Evolutionary conservation across 495 filamentous ascomycete species (phyloP).

Genomic region (Articulospora tetracladia): DNA sequence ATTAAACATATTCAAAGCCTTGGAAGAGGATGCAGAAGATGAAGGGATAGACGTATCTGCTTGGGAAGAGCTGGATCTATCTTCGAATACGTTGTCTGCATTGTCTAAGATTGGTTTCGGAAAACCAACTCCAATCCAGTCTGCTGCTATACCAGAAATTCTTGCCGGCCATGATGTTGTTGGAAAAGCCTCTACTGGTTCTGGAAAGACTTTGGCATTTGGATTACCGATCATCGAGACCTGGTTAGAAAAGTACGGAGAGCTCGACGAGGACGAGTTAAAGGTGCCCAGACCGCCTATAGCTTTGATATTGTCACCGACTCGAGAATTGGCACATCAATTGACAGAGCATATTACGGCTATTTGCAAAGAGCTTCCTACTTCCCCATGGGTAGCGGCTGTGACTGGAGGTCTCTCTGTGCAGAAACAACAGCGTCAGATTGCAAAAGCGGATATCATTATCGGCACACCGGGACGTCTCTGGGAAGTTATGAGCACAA

Average conservation of each 20-base stretch:
- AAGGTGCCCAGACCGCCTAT: conserved; percentile 49
- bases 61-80: conserved; percentile 72
- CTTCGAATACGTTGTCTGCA: conserved; percentile 61
- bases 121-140: conserved; percentile 78
- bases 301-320: conserved; percentile 90
- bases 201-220: conserved; percentile 81
- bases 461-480: conserved; percentile 88
- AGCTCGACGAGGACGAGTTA: conserved; percentile 30
- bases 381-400: conserved; percentile 66
- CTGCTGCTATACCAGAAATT: conserved; percentile 72
- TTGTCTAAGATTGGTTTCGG: conserved; percentile 73
- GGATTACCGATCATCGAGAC: conserved; percentile 73
- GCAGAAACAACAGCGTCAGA: conserved; percentile 84
- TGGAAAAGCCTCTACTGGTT: conserved; percentile 78
- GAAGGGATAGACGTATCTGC: conserved; percentile 60
- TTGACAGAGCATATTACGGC: conserved; percentile 74
- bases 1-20: conserved; percentile 26
- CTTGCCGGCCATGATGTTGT: conserved; percentile 70
- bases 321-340: conserved; percentile 90
- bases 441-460: conserved; percentile 77
- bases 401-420: conserved; percentile 88
- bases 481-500: conserved; percentile 86
- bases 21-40: conserved; percentile 34
- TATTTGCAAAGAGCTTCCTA: conserved; percentile 58
- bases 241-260: conserved; percentile 46